A percentile compares a stretch with the other conserved stretches of the same genome.
Conservation (phyloP, 495 filamentous ascomycete species). For the Immersiella caudata region DNA sequence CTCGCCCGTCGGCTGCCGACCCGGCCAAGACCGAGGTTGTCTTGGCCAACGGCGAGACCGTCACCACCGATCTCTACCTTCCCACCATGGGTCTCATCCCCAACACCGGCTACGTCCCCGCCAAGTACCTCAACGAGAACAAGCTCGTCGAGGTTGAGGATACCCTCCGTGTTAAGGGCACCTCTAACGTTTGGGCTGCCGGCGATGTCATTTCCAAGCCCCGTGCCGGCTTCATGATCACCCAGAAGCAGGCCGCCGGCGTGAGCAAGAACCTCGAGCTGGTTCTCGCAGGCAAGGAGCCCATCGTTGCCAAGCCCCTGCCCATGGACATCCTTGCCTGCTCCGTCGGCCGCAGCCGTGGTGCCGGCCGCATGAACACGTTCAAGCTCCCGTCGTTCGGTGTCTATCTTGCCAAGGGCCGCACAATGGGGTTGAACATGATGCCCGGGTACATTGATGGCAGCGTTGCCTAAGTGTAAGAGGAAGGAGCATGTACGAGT, state of each 20-base stretch:
- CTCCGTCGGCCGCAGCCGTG: constrained; percentile 44
- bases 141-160: constrained; percentile 61
- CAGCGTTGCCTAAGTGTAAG: constrained; percentile 33
- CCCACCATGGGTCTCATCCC: constrained; percentile 62
- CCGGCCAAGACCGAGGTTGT: constrained; percentile 44
- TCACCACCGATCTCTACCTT: constrained; percentile 62
- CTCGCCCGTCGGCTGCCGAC: constrained; percentile 17
- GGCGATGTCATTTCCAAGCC: constrained; percentile 56
- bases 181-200: constrained; percentile 53
- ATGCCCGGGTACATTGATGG: constrained; percentile 44
- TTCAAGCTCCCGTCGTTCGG: constrained; percentile 44
- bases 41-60: constrained; percentile 43
- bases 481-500: neutral
- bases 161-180: constrained; percentile 51
- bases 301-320: constrained; percentile 41
- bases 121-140: constrained; percentile 47
- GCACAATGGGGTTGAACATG: constrained; percentile 40
- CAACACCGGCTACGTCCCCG: constrained; percentile 63
- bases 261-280: constrained; percentile 51
- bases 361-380: constrained; percentile 42
- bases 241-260: constrained; percentile 52
- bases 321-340: constrained; percentile 47
- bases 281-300: constrained; percentile 38
- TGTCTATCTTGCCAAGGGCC: constrained; percentile 49
- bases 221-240: constrained; percentile 47